These are phyloP conservation scores for Penicillium sp. DNA, from an alignment of 2,329 filamentous ascomycete genomes.

Conservation along the genomic window DNA sequence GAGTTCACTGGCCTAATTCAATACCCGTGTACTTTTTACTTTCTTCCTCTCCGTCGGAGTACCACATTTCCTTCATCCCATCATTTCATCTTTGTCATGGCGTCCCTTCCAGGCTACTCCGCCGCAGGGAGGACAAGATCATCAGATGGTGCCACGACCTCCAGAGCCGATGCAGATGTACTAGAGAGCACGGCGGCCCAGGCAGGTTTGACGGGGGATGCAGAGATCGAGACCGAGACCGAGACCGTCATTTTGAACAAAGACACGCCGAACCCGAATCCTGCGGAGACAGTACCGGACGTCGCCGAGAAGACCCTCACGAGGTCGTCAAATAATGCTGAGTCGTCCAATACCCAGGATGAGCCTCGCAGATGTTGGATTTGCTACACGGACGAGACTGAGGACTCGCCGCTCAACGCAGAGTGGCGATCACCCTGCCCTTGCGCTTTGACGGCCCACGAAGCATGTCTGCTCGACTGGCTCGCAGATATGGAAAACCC, in stretches of 20 bases:
- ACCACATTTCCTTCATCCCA: not conserved
- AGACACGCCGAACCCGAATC: constrained; percentile 15
- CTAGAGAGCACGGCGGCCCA: constrained; percentile 11
- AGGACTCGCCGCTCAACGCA: constrained; percentile 59
- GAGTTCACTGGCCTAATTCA: not conserved
- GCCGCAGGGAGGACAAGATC: constrained; percentile 29
- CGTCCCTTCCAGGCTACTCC: constrained; percentile 37
- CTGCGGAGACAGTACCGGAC: constrained; percentile 13
- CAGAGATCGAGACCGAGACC: constrained; percentile 18
- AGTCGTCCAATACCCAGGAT: constrained; percentile 17
- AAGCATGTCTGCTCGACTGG: constrained; percentile 87
- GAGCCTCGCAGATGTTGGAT: constrained; percentile 66
- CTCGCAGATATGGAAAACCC: constrained; percentile 82
- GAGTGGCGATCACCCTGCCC: constrained; percentile 87
- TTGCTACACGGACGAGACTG: constrained; percentile 66
- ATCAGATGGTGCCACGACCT: constrained; percentile 26
- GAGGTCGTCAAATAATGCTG: constrained; percentile 13
- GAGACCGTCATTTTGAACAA: constrained; percentile 36
- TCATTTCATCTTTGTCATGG: constrained; percentile 29
- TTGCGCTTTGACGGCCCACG: constrained; percentile 88
- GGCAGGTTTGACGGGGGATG: constrained; percentile 25
- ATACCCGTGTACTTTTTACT: not conserved
- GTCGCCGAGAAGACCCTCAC: constrained; percentile 20
- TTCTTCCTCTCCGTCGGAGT: constrained; percentile 6
- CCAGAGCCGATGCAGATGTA: constrained; percentile 18